phyloP scores from a whole-genome alignment of 148 eudicot species.

The Diospyros lotus region DNA sequence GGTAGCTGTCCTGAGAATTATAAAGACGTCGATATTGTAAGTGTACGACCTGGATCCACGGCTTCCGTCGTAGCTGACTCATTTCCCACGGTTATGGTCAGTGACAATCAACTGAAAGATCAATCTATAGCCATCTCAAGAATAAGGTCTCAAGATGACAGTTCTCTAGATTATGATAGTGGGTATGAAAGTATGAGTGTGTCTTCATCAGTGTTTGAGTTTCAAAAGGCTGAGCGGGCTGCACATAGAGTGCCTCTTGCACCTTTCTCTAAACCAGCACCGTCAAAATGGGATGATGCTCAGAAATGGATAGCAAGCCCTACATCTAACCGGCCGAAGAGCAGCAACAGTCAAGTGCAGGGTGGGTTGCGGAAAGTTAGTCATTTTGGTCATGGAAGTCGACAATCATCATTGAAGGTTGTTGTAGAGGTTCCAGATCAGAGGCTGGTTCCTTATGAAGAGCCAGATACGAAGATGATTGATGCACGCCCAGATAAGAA shows the following conservation, averaged over 20 bases:
- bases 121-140: conserved; percentile 18
- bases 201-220: conserved; percentile 47
- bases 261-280: conserved; percentile 63
- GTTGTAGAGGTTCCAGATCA: conserved; percentile 55
- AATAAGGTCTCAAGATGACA: conserved; percentile 34
- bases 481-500: conserved; percentile 39
- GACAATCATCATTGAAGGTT: conserved; percentile 45
- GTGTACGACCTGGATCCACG: conserved; percentile 16
- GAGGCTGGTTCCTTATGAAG: conserved; percentile 49
- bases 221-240: conserved; percentile 58
- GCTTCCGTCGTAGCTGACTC: conserved; percentile 13
- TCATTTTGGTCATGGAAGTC: conserved; percentile 38
- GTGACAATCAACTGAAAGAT: conserved; percentile 15
- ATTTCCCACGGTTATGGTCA: conserved; percentile 8
- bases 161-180: conserved; percentile 35
- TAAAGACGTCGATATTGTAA: conserved; percentile 38
- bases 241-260: conserved; percentile 42
- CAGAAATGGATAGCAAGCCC: conserved; percentile 83
- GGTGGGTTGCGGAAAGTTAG: conserved; percentile 28
- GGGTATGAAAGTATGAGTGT: conserved; percentile 31
- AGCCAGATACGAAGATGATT: conserved; percentile 57
- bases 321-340: conserved; percentile 42
- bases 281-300: conserved; percentile 87
- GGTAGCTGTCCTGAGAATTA: conserved; percentile 23
- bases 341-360: conserved; percentile 28